These are phyloP conservation scores for Candida pseudoviswanathii DNA, from an alignment of 1,139 yeast genomes.

Conservation along the genomic window DNA sequence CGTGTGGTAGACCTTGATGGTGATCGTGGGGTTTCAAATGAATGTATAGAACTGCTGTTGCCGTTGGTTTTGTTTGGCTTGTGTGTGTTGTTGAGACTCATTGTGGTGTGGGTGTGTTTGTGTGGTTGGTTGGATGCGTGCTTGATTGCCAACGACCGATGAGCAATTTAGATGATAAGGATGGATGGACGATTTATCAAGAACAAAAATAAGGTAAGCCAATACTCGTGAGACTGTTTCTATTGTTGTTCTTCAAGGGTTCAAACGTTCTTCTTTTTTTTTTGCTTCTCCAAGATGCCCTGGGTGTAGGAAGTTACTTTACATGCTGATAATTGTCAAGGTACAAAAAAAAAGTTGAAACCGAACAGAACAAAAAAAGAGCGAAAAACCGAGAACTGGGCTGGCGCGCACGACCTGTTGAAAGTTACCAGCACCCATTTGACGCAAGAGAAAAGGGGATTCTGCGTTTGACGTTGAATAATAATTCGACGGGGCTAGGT, in stretches of 20 bases:
- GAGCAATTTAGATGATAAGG: background rate
- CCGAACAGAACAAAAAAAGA: background rate
- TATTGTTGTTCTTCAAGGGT: background rate
- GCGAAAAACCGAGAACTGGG: background rate
- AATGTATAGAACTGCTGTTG: constrained; percentile 4
- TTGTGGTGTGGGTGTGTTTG: background rate
- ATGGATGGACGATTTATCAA: background rate
- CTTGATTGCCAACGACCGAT: too few species aligned
- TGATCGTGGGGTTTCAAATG: constrained; percentile 41
- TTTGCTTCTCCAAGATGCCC: constrained; percentile 2
- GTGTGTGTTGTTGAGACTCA: constrained; percentile 1
- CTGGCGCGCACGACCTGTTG: background rate
- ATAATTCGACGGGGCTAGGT: too few species aligned
- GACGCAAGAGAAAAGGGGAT: too few species aligned
- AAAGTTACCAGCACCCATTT: background rate
- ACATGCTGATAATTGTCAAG: constrained; percentile 4
- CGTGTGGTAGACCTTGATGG: constrained; percentile 43
- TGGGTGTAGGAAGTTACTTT: background rate
- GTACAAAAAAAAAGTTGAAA: constrained; percentile 1
- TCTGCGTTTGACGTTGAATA: too few species aligned
- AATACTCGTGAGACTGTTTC: background rate
- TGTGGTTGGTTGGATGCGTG: background rate
- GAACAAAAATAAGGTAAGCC: background rate
- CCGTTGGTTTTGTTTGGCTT: background rate
- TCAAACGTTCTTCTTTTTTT: background rate